Evolutionary conservation across 1,139 yeast genomes (phyloP).

Genomic region (Magnusiomyces fungicola): DNA sequence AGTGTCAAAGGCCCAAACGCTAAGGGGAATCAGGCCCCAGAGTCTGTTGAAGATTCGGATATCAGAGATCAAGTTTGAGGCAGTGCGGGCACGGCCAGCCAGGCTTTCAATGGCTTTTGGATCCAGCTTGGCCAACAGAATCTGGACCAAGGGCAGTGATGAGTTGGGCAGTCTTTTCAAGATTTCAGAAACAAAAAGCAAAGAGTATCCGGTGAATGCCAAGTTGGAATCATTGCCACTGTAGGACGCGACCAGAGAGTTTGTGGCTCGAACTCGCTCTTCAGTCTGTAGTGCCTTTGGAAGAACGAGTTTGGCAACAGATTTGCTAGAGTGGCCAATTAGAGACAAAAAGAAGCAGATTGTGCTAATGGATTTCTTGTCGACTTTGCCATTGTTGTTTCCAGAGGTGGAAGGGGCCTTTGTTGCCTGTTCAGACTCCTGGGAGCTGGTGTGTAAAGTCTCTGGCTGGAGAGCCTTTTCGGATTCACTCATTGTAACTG

Average conservation of each 20-base stretch:
- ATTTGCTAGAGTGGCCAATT: too few species aligned
- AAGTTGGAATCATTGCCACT: constrained; percentile 20
- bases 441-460: too few species aligned
- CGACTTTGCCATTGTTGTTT: too few species aligned
- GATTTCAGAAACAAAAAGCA: constrained; percentile 25
- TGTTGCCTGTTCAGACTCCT: too few species aligned
- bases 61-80: constrained; percentile 33
- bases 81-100: constrained; percentile 22
- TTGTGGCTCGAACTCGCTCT: constrained; percentile 8
- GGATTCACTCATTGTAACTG: too few species aligned
- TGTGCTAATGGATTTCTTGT: too few species aligned
- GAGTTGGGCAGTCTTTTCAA: constrained; percentile 16
- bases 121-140: not conserved
- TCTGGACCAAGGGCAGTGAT: constrained; percentile 7
- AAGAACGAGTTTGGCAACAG: constrained; percentile 8
- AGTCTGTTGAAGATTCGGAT: constrained; percentile 35
- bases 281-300: constrained; percentile 6
- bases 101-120: constrained; percentile 10
- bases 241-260: constrained; percentile 10
- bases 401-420: too few species aligned
- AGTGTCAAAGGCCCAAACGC: constrained; percentile 32
- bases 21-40: constrained; percentile 33
- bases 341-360: too few species aligned
- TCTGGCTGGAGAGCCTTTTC: too few species aligned
- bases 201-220: constrained; percentile 26